Conservation (phyloP, 2,329 filamentous ascomycete species). For the Atkinsonella texensis region DNA sequence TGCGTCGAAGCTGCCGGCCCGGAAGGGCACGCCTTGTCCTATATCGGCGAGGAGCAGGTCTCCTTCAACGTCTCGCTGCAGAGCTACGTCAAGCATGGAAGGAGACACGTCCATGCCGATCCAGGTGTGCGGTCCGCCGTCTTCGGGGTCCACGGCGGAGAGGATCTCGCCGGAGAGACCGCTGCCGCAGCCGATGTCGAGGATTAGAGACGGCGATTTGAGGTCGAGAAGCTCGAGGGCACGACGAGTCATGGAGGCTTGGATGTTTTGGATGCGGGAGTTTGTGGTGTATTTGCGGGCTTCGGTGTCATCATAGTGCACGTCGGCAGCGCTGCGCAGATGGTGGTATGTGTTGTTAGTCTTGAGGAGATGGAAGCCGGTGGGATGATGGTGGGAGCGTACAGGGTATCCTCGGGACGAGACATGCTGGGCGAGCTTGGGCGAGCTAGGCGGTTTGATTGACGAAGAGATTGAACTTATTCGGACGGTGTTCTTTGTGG, state of each 20-base stretch:
- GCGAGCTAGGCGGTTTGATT: neutral
- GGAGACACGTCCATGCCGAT: constrained; percentile 93
- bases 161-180: constrained; percentile 92
- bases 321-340: constrained; percentile 65
- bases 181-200: constrained; percentile 93
- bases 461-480: neutral
- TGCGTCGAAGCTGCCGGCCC: constrained; percentile 84
- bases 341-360: neutral
- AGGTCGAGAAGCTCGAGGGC: constrained; percentile 87
- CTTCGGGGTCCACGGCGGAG: constrained; percentile 52
- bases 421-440: constrained; percentile 55
- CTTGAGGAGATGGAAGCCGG: neutral
- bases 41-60: constrained; percentile 93
- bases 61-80: constrained; percentile 84
- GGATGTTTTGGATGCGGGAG: constrained; percentile 90
- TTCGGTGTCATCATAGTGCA: constrained; percentile 94
- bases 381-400: constrained; percentile 17
- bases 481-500: neutral
- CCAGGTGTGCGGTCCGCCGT: constrained; percentile 85
- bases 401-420: constrained; percentile 91
- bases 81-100: constrained; percentile 91
- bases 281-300: constrained; percentile 96
- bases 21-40: constrained; percentile 88
- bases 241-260: constrained; percentile 86
- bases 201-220: constrained; percentile 66